Conservation (phyloP, 345 rosid species). For the Raphanus raphanistrum region DNA sequence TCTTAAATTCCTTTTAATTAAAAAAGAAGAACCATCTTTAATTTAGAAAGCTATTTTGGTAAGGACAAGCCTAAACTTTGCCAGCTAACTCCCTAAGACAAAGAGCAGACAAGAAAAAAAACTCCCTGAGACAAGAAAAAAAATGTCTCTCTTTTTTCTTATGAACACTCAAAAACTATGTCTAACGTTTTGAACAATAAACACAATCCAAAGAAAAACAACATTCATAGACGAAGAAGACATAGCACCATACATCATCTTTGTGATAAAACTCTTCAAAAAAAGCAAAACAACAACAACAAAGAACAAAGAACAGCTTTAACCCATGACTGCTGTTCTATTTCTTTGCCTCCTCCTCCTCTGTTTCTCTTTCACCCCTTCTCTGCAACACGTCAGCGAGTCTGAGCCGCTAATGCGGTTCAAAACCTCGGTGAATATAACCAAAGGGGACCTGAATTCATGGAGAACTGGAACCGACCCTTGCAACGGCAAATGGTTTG, state of each 20-base stretch:
- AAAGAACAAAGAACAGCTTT: conserved; percentile 5
- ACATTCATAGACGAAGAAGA: conserved; percentile 7
- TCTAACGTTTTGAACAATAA: conserved; percentile 27
- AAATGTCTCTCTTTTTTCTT: conserved; percentile 6
- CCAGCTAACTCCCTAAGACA: conserved; percentile 1
- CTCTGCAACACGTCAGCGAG: conserved; percentile 32
- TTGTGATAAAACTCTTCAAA: background rate
- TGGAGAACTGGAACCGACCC: conserved; percentile 62
- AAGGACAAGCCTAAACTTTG: conserved; percentile 32
- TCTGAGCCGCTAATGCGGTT: conserved; percentile 39
- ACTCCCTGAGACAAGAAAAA: conserved; percentile 25
- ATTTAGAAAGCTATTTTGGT: conserved; percentile 32
- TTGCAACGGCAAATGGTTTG: conserved; percentile 61
- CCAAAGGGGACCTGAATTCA: conserved; percentile 45
- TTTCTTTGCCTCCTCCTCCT: conserved; percentile 10
- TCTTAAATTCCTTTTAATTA: conserved; percentile 24
- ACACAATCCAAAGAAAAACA: conserved; percentile 29
- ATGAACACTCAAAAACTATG: conserved; percentile 27
- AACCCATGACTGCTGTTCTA: conserved; percentile 40
- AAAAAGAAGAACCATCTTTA: conserved; percentile 15
- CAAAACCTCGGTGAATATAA: conserved; percentile 34
- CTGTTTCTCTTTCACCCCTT: conserved; percentile 30
- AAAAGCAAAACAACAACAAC: conserved; percentile 22
- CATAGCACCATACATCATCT: background rate
- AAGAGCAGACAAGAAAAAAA: too few species aligned